Evolutionary conservation across 495 filamentous ascomycete genomes (phyloP).

Genomic region (Neurospora intermedia): DNA sequence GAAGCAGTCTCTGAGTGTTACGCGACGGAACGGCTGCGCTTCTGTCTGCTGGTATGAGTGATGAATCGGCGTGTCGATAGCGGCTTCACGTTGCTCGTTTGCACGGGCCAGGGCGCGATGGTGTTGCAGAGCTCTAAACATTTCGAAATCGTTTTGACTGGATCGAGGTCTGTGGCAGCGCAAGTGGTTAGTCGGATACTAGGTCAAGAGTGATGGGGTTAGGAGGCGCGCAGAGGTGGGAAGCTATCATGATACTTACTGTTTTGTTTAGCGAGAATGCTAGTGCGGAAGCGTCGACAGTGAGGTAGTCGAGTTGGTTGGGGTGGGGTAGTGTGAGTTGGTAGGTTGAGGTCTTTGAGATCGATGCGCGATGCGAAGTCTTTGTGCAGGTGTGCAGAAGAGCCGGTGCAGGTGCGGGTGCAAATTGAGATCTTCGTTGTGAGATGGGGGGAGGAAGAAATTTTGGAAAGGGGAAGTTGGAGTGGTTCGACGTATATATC

Average conservation of each 20-base stretch:
- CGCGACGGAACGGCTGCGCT: not conserved
- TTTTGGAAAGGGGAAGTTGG: not conserved
- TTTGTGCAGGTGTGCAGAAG: not conserved
- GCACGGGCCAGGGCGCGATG: not conserved
- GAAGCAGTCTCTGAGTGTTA: too few species aligned
- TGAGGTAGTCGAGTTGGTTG: not conserved
- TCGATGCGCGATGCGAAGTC: not conserved
- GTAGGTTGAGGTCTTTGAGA: too few species aligned
- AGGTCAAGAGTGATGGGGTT: too few species aligned
- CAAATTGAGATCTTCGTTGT: not conserved
- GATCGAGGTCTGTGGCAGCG: too few species aligned
- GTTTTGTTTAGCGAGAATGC: not conserved
- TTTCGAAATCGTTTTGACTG: not conserved
- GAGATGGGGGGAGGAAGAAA: not conserved
- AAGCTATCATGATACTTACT: not conserved
- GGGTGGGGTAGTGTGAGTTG: not conserved
- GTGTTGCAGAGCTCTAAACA: not conserved
- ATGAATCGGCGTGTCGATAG: fast-evolving
- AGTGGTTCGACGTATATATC: not conserved
- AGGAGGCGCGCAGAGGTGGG: too few species aligned
- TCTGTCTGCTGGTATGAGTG: not conserved
- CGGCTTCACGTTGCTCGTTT: not conserved
- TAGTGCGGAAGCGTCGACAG: not conserved
- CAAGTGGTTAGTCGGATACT: too few species aligned
- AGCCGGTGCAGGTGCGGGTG: not conserved